Percentiles rank a stretch among this genome's conserved stretches.
Conservation (phyloP, 139 green algal species). For the Spirogloea muscicola region DNA sequence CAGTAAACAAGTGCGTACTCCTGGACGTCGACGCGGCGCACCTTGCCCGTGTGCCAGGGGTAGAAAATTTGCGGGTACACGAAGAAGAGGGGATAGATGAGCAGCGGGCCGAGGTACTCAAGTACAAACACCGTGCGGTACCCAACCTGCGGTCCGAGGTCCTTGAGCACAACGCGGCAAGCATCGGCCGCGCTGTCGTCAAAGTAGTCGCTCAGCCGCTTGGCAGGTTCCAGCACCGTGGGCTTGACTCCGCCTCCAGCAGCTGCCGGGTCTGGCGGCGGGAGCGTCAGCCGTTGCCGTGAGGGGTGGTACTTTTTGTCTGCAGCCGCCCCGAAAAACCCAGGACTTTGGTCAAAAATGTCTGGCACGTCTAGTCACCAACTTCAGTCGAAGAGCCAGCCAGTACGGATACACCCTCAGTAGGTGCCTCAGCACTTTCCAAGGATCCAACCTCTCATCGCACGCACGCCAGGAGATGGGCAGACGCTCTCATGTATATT, state of each 20-base stretch:
- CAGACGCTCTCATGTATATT: no score
- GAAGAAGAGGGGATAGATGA: constrained; percentile 92
- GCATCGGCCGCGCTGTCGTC: constrained; percentile 15
- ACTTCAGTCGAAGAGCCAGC: no score
- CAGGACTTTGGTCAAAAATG: no score
- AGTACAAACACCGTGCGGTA: constrained; percentile 96
- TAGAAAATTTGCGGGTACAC: constrained; percentile 45
- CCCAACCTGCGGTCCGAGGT: constrained; percentile 81
- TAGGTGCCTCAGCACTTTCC: no score
- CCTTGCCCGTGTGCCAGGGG: no score
- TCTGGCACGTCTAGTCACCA: no score
- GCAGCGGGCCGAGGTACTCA: constrained; percentile 94
- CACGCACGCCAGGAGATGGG: no score
- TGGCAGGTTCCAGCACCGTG: constrained; percentile 19
- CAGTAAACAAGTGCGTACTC: constrained; percentile 82
- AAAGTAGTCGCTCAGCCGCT: constrained; percentile 45
- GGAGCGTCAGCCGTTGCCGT: constrained; percentile 45
- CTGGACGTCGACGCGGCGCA: no score
- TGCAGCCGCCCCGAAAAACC: no score
- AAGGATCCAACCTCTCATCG: no score
- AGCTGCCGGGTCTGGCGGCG: neutral
- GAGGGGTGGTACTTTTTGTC: constrained; percentile 39
- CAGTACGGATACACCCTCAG: no score
- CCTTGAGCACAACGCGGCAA: constrained; percentile 73
- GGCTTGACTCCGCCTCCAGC: constrained; percentile 2